Conservation (phyloP, 495 filamentous ascomycete species). For the Xylaria palmicola region DNA sequence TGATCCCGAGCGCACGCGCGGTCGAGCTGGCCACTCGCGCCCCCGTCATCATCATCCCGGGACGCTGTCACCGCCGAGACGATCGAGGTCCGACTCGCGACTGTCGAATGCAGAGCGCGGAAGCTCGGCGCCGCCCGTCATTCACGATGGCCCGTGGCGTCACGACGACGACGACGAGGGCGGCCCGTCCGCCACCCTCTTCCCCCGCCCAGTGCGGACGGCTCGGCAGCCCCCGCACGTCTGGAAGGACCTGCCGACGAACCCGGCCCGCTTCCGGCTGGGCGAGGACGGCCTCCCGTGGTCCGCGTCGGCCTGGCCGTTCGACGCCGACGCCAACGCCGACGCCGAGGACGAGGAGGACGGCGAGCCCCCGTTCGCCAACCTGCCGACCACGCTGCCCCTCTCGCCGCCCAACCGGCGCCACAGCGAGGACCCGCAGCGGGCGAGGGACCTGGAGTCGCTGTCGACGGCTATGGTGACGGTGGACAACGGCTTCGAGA, state of each 20-base stretch:
- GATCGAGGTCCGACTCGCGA: constrained; percentile 1
- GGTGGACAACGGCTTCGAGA: constrained; percentile 54
- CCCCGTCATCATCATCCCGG: constrained; percentile 14
- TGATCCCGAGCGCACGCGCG: constrained; percentile 19
- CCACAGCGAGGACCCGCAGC: constrained; percentile 22
- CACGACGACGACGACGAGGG: constrained; percentile 34
- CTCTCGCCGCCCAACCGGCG: constrained; percentile 15
- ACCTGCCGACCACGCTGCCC: constrained; percentile 20
- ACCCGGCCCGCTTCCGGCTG: constrained; percentile 41
- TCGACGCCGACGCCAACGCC: constrained; percentile 8
- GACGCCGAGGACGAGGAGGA: constrained; percentile 1
- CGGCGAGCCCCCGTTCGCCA: constrained; percentile 11
- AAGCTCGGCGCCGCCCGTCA: constrained; percentile 44
- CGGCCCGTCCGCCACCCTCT: constrained; percentile 22
- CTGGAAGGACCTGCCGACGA: constrained; percentile 40
- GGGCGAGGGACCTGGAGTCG: constrained; percentile 44
- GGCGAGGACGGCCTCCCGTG: constrained; percentile 47
- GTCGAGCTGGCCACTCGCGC: constrained; percentile 15
- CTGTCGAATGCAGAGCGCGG: constrained; percentile 33
- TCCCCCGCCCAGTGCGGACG: constrained; percentile 11
- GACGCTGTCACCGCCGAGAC: not conserved
- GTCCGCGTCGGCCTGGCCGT: constrained; percentile 40
- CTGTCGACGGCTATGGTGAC: constrained; percentile 56
- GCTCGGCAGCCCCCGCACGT: constrained; percentile 19
- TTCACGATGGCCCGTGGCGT: constrained; percentile 43